These are phyloP conservation scores for Metrosideros polymorpha DNA, from an alignment of 441 rosid species.

Conservation along the genomic window DNA sequence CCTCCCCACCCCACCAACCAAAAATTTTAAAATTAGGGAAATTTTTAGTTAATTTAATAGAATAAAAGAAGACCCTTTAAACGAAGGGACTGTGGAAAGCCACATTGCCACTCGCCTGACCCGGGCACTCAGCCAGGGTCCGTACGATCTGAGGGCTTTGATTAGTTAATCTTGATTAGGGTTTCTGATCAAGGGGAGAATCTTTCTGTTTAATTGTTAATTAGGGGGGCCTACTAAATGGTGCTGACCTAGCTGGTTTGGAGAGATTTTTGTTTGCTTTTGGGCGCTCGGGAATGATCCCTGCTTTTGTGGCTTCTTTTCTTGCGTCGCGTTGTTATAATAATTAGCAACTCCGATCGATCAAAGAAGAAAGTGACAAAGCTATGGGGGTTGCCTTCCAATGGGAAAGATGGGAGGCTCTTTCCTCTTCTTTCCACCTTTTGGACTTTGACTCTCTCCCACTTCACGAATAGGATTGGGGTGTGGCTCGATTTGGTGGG, in stretches of 20 bases:
- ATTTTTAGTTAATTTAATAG: too few species aligned
- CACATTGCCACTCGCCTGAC: neutral
- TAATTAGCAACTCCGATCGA: neutral
- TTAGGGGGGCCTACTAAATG: neutral
- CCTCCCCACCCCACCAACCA: neutral
- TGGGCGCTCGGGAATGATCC: neutral
- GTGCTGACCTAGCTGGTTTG: neutral
- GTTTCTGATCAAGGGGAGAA: neutral
- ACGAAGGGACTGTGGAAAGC: neutral
- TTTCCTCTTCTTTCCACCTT: neutral
- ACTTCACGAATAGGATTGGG: neutral
- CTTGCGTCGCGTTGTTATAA: neutral
- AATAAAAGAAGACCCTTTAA: neutral
- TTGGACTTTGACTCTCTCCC: neutral
- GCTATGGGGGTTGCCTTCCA: neutral
- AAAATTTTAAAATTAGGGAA: neutral
- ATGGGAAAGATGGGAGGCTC: neutral
- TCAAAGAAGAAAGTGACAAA: neutral
- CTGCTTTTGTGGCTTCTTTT: neutral
- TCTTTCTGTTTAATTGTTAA: neutral
- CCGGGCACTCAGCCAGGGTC: neutral
- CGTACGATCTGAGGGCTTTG: neutral
- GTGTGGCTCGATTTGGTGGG: neutral
- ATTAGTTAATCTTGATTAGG: neutral
- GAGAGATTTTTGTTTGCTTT: neutral